phyloP scores from a whole-genome alignment of 805 yeast species.

The Candida manassasensis region DNA sequence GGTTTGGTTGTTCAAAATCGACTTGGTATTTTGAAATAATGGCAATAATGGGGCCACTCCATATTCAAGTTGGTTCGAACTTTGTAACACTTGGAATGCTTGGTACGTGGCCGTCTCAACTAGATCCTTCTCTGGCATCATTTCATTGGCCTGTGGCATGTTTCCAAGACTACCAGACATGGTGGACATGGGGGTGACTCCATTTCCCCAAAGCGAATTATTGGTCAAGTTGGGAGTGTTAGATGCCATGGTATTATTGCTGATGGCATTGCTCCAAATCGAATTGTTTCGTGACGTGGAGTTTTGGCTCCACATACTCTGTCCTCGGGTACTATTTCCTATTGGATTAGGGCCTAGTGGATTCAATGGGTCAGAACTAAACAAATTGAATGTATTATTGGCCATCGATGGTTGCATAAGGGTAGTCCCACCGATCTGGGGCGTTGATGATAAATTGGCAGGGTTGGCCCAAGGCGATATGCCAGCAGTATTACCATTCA shows the following conservation, averaged over 20 bases:
- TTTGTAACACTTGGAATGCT: conserved; percentile 34
- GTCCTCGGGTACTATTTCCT: not conserved
- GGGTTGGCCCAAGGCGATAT: conserved; percentile 3
- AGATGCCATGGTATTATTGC: conserved; percentile 3
- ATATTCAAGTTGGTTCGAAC: conserved; percentile 31
- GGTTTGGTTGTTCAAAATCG: conserved; percentile 22
- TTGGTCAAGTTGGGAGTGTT: conserved; percentile 3
- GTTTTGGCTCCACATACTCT: conserved; percentile 13
- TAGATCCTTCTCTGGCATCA: conserved; percentile 22
- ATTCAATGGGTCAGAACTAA: conserved; percentile 8
- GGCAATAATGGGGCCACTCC: conserved; percentile 32
- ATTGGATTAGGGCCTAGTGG: conserved; percentile 4
- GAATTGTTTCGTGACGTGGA: conserved; percentile 10
- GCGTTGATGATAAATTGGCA: not conserved
- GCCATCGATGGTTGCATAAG: not conserved
- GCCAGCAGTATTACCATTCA: not conserved
- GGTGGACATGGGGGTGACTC: not conserved
- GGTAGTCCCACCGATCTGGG: not conserved
- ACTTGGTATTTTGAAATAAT: conserved; percentile 28
- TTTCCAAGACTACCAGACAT: conserved; percentile 7
- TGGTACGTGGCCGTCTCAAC: conserved; percentile 40
- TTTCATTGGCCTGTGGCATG: conserved; percentile 9
- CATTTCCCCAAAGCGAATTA: conserved; percentile 7
- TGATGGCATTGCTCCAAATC: conserved; percentile 25
- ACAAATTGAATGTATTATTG: conserved; percentile 3